Conservation (phyloP, 2,329 filamentous ascomycete species). For the Cadophora luteo-olivacea region DNA sequence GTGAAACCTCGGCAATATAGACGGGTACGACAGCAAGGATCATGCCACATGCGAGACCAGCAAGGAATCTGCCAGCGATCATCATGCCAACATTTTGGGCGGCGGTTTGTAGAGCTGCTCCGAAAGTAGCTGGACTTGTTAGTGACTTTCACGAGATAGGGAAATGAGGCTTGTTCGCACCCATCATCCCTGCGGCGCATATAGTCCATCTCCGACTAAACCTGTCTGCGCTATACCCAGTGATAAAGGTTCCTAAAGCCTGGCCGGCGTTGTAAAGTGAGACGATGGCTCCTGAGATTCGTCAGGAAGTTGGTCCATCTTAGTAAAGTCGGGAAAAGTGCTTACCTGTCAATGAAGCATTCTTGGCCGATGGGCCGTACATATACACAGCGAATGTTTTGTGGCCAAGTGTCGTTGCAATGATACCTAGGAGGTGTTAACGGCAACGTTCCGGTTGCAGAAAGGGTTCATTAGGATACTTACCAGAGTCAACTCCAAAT, state of each 20-base stretch:
- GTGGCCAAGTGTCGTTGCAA: constrained; percentile 46
- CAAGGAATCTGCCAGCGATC: constrained; percentile 40
- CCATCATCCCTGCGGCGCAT: constrained; percentile 2
- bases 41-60: constrained; percentile 29
- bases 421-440: constrained; percentile 37
- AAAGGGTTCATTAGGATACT: background rate
- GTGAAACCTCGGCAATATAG: constrained; percentile 47
- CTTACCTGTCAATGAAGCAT: constrained; percentile 27
- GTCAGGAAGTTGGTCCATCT: constrained; percentile 12
- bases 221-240: constrained; percentile 45
- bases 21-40: constrained; percentile 44
- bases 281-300: constrained; percentile 42
- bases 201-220: constrained; percentile 47
- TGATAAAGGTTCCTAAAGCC: constrained; percentile 42
- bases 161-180: background rate
- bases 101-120: constrained; percentile 37
- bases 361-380: constrained; percentile 40
- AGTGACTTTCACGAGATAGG: background rate
- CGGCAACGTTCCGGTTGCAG: background rate
- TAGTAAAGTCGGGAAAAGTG: background rate
- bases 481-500: constrained; percentile 33
- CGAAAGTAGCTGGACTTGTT: constrained; percentile 26
- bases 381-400: constrained; percentile 45
- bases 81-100: constrained; percentile 39
- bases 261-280: constrained; percentile 46